Evolutionary conservation across 1,139 yeast species (phyloP), one percentile per base, ranked within the genome.

Genomic region (Arxiozyma heterogenica): DNA sequence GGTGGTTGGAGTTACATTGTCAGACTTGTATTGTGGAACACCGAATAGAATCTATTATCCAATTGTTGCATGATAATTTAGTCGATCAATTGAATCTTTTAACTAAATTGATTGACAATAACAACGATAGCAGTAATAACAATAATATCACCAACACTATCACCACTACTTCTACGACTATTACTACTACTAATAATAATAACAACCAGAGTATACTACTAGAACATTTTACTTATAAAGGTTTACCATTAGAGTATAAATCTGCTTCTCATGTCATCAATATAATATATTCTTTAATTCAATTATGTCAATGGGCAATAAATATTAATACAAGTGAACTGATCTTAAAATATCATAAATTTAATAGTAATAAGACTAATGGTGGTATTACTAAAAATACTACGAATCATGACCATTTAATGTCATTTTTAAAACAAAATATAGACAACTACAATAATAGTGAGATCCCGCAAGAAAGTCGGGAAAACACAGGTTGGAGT

Each of bases 1-100:
- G 98, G 98, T 93, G 95, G 84, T 76, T 93, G 51, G 98, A 91
- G 64, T 80, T 84, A 52, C 99, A 94, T 70, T 84, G 94, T 1
- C 95, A 90, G 65, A 74, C 87, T 53, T 94, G 99, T 64, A 75
- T 87, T 34, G 81, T 88, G 47, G 98, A 90, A 66, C 96, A 90
- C 69, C 79, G 85, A 61, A 81, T 86, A 3, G 89, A 84, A 63
- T 91, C 90, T 58, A 84, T 84, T 47, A 80, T 93, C n/a, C 89
- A 86, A 62, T 64, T 77, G 43, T 76, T 84, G 51, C 96, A 93
- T 61, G 98, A 94, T 61, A 76, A 79, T 27, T 74, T 93, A 7
- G 71, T 80, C 20, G 97, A 91, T 54, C 96, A 88, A 55, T 75
- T 51, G 12, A 49, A 55, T 12, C 47, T 60, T 21, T 41, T 62